Base-by-base conservation (phyloP, 139 green algal genomes). In the Ettlia oleoabundans region DNA sequence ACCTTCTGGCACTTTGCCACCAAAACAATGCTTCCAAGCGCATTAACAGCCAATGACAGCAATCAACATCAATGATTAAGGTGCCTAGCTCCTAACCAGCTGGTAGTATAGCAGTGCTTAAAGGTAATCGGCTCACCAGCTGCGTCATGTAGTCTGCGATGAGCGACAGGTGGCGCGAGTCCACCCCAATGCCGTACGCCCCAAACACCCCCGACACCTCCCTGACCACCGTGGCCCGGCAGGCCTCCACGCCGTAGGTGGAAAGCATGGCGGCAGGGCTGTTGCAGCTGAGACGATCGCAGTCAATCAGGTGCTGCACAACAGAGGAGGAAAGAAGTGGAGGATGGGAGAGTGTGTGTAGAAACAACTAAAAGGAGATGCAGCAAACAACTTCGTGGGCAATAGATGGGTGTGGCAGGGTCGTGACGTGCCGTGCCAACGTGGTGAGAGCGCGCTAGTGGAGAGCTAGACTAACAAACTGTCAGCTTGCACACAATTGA, bases 71-170 rank as follows among this genome's bases (percentile, higher is more conserved):
- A n/a, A n/a, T n/a, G n/a, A n/a, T n/a, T n/a, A n/a, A n/a, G n/a
- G n/a, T n/a, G n/a, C n/a, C n/a, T n/a, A n/a, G n/a, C n/a, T n/a
- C n/a, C n/a, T n/a, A n/a, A n/a, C n/a, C n/a, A n/a, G n/a, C n/a
- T n/a, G n/a, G n/a, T n/a, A n/a, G n/a, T n/a, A n/a, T n/a, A n/a
- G n/a, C n/a, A n/a, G n/a, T n/a, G n/a, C n/a, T n/a, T n/a, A n/a
- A n/a, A n/a, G n/a, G n/a, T n/a, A n/a, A n/a, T n/a, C 4, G 0
- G 24, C 88, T 84, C 61, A 94, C 95, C 85, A 95, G 89, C 76
- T 96, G 91, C 13, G 95, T 99, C 97, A 99, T 99, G 92, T 96
- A 98, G 89, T 99, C 97, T 0, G 93, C 94, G 40, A 99, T 96
- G 19, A 99, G 89, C 22, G 82, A 85, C 30, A 99, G 85, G 91